Evolutionary conservation across 371 early-diverging fungal genomes (phyloP).

Genomic region (Mucor mucedo): DNA sequence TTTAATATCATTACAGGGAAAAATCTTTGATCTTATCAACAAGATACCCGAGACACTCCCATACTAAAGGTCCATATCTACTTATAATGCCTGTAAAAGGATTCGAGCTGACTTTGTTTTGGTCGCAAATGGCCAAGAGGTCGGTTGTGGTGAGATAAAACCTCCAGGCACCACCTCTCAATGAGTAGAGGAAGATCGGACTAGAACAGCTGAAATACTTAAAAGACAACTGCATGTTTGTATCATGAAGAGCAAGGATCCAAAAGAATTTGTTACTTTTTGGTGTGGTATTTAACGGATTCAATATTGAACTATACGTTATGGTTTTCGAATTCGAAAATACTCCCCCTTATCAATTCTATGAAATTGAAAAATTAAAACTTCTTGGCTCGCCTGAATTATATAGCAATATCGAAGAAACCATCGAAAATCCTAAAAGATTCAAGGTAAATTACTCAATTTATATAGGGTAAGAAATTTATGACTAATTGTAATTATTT

Average conservation of each 20-base stretch:
- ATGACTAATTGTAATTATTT: conserved; percentile 23
- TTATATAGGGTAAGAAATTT: conserved; percentile 17
- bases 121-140: no score
- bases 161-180: no score
- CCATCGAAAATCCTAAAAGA: conserved; percentile 21
- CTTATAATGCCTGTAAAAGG: no score
- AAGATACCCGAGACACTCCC: no score
- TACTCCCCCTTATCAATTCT: conserved; percentile 22
- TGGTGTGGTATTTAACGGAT: conserved; percentile 24
- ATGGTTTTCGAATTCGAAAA: conserved; percentile 24
- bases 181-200: conserved; percentile 19
- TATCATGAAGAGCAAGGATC: conserved; percentile 22
- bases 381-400: conserved; percentile 21
- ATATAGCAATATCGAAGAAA: conserved; percentile 25
- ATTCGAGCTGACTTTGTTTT: no score
- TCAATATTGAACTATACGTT: conserved; percentile 23
- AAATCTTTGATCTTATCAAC: no score
- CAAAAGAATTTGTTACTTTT: conserved; percentile 24
- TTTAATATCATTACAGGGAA: no score
- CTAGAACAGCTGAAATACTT: conserved; percentile 20
- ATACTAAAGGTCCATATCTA: no score
- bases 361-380: conserved; percentile 17
- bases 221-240: conserved; percentile 27
- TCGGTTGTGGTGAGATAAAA: no score
- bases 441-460: conserved; percentile 30